A percentile compares a stretch with the other conserved stretches of the same genome.
These are phyloP conservation scores for Pseudocercospora cruenta DNA, from an alignment of 2,329 filamentous ascomycete species.

Conservation along the genomic window DNA sequence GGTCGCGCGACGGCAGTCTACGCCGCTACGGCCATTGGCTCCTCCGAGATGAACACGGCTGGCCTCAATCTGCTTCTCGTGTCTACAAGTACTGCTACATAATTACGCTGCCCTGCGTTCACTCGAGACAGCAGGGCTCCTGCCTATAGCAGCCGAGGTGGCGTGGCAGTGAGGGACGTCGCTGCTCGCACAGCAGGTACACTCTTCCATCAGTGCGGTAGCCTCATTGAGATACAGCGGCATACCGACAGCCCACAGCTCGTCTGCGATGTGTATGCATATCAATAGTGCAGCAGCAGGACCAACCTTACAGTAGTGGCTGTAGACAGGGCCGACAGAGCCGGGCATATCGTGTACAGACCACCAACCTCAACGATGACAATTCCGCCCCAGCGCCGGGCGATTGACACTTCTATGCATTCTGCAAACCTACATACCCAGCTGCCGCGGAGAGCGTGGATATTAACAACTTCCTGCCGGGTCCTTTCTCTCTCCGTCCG, in stretches of 20 bases:
- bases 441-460: background rate
- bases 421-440: conserved; percentile 2
- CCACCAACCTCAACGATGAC: background rate
- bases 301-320: background rate
- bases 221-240: background rate
- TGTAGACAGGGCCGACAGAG: background rate
- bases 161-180: background rate
- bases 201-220: background rate
- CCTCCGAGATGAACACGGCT: background rate
- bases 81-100: background rate
- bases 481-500: background rate
- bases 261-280: background rate
- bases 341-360: background rate
- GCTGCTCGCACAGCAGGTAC: background rate
- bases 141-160: background rate
- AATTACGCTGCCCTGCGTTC: background rate
- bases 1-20: background rate
- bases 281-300: background rate
- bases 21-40: background rate
- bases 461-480: conserved; percentile 1
- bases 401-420: background rate
- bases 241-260: background rate
- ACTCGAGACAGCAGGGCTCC: background rate
- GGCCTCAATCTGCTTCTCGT: background rate
- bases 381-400: background rate